Conservation (phyloP, 768 basidiomycete genomes). For the Boletellus sp. region DNA sequence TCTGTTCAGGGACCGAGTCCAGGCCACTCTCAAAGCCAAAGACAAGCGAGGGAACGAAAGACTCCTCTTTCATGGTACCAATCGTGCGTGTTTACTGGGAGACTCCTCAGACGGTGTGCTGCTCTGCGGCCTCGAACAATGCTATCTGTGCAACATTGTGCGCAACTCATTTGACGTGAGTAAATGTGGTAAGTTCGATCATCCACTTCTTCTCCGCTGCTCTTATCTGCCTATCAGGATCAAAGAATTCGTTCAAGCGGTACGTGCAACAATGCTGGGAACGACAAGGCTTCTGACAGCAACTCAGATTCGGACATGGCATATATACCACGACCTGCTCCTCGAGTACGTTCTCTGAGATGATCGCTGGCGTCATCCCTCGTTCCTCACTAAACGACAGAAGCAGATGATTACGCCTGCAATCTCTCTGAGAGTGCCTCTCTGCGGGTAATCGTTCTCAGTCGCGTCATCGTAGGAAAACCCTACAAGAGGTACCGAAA, state of each 20-base stretch:
- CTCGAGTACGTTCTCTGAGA: conserved; percentile 45
- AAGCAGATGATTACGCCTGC: conserved; percentile 61
- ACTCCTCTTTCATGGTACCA: conserved; percentile 67
- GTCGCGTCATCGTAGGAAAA: conserved; percentile 62
- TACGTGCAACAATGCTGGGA: conserved; percentile 11
- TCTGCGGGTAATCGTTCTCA: conserved; percentile 52
- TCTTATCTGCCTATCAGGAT: conserved; percentile 34
- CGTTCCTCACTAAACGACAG: conserved; percentile 32
- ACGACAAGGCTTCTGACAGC: not conserved
- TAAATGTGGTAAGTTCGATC: conserved; percentile 47
- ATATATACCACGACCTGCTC: conserved; percentile 67
- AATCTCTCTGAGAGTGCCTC: conserved; percentile 41
- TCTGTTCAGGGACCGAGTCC: conserved; percentile 23
- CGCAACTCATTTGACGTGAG: conserved; percentile 56
- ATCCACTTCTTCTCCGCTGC: not conserved
- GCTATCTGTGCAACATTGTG: conserved; percentile 55
- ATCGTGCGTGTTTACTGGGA: conserved; percentile 52
- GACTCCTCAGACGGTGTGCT: conserved; percentile 45
- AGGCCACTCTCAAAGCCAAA: conserved; percentile 22
- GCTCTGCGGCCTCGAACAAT: conserved; percentile 49
- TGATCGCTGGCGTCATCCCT: not conserved
- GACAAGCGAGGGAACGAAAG: conserved; percentile 47
- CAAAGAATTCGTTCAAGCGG: conserved; percentile 55
- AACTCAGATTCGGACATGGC: conserved; percentile 57
- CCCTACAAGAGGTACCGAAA: conserved; percentile 49